Conservation (phyloP, 2,329 filamentous ascomycete species). For the Paraphaeosphaeria sporulosa region DNA sequence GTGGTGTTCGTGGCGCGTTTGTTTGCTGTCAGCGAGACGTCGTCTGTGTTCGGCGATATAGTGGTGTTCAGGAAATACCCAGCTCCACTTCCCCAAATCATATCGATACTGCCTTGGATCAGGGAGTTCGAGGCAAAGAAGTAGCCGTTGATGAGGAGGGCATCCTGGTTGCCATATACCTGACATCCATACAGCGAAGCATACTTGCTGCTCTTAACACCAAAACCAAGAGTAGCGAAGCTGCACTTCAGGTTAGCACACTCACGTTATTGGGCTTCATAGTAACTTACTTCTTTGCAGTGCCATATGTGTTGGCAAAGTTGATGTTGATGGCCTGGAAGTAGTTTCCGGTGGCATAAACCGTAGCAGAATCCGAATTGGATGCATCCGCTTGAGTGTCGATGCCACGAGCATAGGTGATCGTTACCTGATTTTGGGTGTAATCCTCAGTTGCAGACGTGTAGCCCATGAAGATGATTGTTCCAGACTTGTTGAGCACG, state of each 20-base stretch:
- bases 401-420: conserved; percentile 46
- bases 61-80: conserved; percentile 54
- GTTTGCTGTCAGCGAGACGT: conserved; percentile 47
- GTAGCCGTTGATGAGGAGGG: conserved; percentile 47
- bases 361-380: conserved; percentile 50
- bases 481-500: conserved; percentile 46
- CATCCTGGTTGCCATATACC: conserved; percentile 50
- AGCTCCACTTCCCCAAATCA: conserved; percentile 54
- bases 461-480: conserved; percentile 52
- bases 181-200: conserved; percentile 49
- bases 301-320: conserved; percentile 51
- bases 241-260: conserved; percentile 29
- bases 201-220: conserved; percentile 53
- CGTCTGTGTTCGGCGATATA: conserved; percentile 48
- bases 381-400: conserved; percentile 47
- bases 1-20: conserved; percentile 52
- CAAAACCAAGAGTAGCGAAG: conserved; percentile 51
- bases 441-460: conserved; percentile 47
- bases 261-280: neutral
- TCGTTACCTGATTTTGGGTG: conserved; percentile 48
- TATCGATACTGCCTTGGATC: conserved; percentile 53
- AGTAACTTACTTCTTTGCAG: conserved; percentile 13
- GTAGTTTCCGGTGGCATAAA: conserved; percentile 52
- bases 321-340: conserved; percentile 53
- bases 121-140: conserved; percentile 53